These are phyloP conservation scores for Crepidotus variabilis DNA, from an alignment of 768 basidiomycete species.

Conservation along the genomic window DNA sequence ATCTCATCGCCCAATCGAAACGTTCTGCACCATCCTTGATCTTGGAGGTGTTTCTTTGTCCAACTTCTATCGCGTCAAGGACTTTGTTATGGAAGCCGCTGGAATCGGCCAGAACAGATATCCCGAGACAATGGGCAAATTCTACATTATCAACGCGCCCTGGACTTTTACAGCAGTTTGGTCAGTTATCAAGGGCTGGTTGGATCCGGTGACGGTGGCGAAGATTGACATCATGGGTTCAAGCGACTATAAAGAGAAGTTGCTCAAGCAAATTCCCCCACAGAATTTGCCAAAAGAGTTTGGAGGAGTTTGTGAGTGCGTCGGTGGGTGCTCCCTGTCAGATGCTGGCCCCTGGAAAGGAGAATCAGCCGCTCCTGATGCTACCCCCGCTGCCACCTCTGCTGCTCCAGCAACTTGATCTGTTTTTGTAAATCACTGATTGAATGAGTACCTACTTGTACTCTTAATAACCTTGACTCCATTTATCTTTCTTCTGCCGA, in stretches of 20 bases:
- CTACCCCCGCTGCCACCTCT: too few species aligned
- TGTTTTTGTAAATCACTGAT: too few species aligned
- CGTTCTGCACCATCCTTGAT: conserved; percentile 96
- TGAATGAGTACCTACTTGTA: too few species aligned
- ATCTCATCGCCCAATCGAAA: conserved; percentile 88
- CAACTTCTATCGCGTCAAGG: conserved; percentile 89
- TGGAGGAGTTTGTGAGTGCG: conserved; percentile 78
- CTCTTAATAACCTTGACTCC: too few species aligned
- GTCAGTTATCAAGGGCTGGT: conserved; percentile 86
- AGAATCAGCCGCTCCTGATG: background rate
- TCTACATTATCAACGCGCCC: conserved; percentile 98
- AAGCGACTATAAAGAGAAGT: conserved; percentile 64
- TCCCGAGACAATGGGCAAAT: conserved; percentile 94
- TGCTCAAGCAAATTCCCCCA: conserved; percentile 77
- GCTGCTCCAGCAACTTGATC: too few species aligned
- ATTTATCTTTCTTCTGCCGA: too few species aligned
- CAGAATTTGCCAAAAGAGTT: conserved; percentile 85
- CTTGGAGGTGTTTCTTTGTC: conserved; percentile 65
- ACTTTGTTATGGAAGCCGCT: conserved; percentile 77
- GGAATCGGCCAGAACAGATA: conserved; percentile 87
- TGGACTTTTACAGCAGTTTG: conserved; percentile 90
- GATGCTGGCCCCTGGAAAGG: conserved; percentile 91
- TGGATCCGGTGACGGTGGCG: conserved; percentile 91
- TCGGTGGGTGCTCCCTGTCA: conserved; percentile 78
- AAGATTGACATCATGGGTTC: conserved; percentile 88